Percentiles rank a stretch among this genome's conserved stretches.
phyloP scores from a whole-genome alignment of 2,329 filamentous ascomycete genomes.

The Xylariaceae sp. region DNA sequence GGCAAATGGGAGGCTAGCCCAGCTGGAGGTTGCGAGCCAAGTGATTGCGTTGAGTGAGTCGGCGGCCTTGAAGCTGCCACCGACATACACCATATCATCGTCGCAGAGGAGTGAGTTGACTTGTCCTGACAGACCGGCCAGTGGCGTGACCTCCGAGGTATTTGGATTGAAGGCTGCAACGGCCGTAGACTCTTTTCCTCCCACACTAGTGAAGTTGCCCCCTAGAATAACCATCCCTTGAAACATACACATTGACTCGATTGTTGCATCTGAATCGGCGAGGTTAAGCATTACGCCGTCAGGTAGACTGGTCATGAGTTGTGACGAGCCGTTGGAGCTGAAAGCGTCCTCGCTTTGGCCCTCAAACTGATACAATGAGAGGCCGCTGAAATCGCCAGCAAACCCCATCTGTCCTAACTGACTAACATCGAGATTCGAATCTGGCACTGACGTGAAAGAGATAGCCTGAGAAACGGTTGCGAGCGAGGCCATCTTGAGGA shows the following conservation, averaged over 20 bases:
- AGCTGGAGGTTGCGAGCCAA: conserved; percentile 66
- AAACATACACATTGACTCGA: conserved; percentile 84
- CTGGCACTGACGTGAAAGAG: conserved; percentile 58
- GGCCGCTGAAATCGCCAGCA: conserved; percentile 83
- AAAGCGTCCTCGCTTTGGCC: conserved; percentile 69
- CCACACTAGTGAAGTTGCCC: conserved; percentile 93
- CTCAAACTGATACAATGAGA: conserved; percentile 83
- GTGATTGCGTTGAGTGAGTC: conserved; percentile 88
- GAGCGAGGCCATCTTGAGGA: conserved; percentile 40
- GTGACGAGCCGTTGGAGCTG: conserved; percentile 72
- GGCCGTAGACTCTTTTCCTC: conserved; percentile 68
- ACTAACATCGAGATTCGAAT: conserved; percentile 72
- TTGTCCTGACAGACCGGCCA: conserved; percentile 76
- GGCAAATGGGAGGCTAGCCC: conserved; percentile 79
- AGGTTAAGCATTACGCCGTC: conserved; percentile 78
- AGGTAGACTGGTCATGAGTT: conserved; percentile 75
- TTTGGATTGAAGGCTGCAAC: conserved; percentile 78
- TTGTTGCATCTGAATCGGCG: conserved; percentile 74
- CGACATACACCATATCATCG: conserved; percentile 78
- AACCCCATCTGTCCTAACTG: conserved; percentile 79
- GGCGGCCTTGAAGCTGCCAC: conserved; percentile 74
- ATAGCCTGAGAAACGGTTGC: conserved; percentile 46
- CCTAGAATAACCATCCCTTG: conserved; percentile 71
- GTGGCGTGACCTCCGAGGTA: conserved; percentile 64
- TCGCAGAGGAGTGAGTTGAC: conserved; percentile 85